Evolutionary conservation across 2,329 filamentous ascomycete species (phyloP), one percentile per base, ranked within the genome.

Genomic region (Exophiala phaeomuriformis): DNA sequence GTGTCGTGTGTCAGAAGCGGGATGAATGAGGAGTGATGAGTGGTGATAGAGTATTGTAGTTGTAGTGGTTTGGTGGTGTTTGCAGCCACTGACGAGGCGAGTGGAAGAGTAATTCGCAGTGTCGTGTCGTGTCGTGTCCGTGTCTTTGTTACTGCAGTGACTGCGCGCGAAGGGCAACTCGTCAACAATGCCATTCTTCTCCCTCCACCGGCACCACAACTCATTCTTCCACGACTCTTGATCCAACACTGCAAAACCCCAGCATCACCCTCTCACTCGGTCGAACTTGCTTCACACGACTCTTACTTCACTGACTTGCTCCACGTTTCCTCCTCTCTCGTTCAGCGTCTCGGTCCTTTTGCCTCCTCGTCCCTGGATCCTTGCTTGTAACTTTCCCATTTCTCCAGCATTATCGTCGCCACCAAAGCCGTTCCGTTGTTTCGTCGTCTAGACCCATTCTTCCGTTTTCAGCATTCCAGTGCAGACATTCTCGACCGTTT

Each of bases 381-480:
- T 45, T 30, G 42, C 35, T 39, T 19, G 43, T 33, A 12, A 39
- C 49, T 29, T 50, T 41, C 33, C 43, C 44, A 29, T 12, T 53
- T 46, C 33, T 39, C 31, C 35, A 27, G 39, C 39, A 41, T 29
- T 32, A 19, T 32, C 42, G 32, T 32, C 30, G 29, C 42, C 8
- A 29, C n/a, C 29, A 45, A 12, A 41, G 28, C 39, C 12, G 7
- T 29, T 32, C 29, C 29, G 42, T 7, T 36, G 33, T 45, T 45
- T 6, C 51, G 43, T 57, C 44, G 51, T 49, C 51, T 41, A 49
- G 52, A 51, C 50, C 19, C 58, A 58, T 58, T 56, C 40, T 57
- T 60, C 58, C 53, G 58, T 56, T 58, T 60, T 56, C 58, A 60
- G 56, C 58, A 56, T 60, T 56, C 55, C 55, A 51, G 19, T 19